These are phyloP conservation scores for Termitomyces sp. DNA, from an alignment of 768 basidiomycete species.

Conservation along the genomic window DNA sequence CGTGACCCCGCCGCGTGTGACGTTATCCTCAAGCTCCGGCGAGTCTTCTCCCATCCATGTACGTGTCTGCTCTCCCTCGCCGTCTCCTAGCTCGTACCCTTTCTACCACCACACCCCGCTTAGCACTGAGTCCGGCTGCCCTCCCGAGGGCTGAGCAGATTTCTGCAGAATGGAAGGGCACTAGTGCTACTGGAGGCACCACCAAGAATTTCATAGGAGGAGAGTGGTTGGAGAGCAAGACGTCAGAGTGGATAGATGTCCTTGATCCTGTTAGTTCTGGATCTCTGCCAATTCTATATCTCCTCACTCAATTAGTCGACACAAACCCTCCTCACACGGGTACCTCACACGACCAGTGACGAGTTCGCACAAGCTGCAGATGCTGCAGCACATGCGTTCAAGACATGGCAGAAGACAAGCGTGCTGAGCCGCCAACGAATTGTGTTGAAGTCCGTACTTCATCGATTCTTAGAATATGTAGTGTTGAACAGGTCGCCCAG, in stretches of 20 bases:
- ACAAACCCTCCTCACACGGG: slow-evolving; percentile 82
- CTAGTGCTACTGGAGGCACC: slow-evolving; percentile 75
- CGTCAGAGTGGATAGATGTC: slow-evolving; percentile 79
- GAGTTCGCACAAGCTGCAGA: slow-evolving; percentile 85
- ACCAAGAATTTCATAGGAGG: slow-evolving; percentile 94
- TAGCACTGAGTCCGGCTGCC: slow-evolving; percentile 48
- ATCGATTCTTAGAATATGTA: slow-evolving; percentile 6
- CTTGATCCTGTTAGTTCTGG: slow-evolving; percentile 71
- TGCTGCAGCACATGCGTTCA: slow-evolving; percentile 81
- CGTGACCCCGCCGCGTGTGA: slow-evolving; percentile 16
- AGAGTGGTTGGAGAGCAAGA: slow-evolving; percentile 79
- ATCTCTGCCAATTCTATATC: neutral
- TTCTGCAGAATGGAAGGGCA: slow-evolving; percentile 80
- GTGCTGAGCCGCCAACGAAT: slow-evolving; percentile 84
- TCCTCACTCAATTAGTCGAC: slow-evolving; percentile 54
- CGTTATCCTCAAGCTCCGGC: neutral
- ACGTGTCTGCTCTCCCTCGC: slow-evolving; percentile 25
- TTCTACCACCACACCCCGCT: slow-evolving; percentile 40
- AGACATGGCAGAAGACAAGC: slow-evolving; percentile 83
- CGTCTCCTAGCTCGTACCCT: slow-evolving; percentile 28
- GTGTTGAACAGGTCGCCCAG: slow-evolving; percentile 32
- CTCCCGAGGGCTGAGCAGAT: slow-evolving; percentile 62
- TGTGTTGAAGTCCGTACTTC: slow-evolving; percentile 67
- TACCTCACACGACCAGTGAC: slow-evolving; percentile 78
- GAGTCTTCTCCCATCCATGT: slow-evolving; percentile 21